Evolutionary conservation across 2,329 filamentous ascomycete genomes (phyloP), one percentile per base, ranked within the genome.

Genomic region (Neopestalotiopsis sp.): DNA sequence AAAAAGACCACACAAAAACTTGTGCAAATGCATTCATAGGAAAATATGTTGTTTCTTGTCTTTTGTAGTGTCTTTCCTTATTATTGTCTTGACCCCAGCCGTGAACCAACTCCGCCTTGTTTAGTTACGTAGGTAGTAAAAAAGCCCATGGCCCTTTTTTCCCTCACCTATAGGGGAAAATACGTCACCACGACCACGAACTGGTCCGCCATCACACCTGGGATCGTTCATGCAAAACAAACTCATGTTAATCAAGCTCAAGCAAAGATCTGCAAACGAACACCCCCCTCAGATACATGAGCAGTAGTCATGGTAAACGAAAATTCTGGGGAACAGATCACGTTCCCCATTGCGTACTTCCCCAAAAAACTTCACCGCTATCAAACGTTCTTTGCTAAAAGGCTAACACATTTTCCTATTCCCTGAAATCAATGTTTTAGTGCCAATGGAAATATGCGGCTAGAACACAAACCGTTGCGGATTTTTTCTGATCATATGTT

Each of bases 211-310:
- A 38, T 4, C 24, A 10, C 34, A 38, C 45, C 45, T 20, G 6
- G 45, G 17, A 28, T 17, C 45, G 45, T 53, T 20, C 9, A 53
- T 53, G 45, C 45, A 53, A 24, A 20, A 17, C 45, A 17, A n/a
- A 53, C n/a, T 53, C 45, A 53, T 53, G 45, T n/a, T n/a, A 53
- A 53, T 53, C 45, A 53, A 53, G 45, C 17, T 53, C 45, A 53
- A n/a, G 45, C 45, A 24, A 5, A 10, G 45, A 53, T 53, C 45
- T 53, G 45, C 45, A 53, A 53, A 53, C 5, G 45, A 53, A 9
- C 14, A 1, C 2, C 24, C 45, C 45, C 45, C 45, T 53, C 45
- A 53, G n/a, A 53, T 53, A 53, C 20, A 53, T 53, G 45, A 53
- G 45, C 24, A 53, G 6, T 10, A 38, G 34, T 38, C 45, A 20